phyloP scores from a whole-genome alignment of 768 basidiomycete genomes.

The Mycena vulgaris region DNA sequence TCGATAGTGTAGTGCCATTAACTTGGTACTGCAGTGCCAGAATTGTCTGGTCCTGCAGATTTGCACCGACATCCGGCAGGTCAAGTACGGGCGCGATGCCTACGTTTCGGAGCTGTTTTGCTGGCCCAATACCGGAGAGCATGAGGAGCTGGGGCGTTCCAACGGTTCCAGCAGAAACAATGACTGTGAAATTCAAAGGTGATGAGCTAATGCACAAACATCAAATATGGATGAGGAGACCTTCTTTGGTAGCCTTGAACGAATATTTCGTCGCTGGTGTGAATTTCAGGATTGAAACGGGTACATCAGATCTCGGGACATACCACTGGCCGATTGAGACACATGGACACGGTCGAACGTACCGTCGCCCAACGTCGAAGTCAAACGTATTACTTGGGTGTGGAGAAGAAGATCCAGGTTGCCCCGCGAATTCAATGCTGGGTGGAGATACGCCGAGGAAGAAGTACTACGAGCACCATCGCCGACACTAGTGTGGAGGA shows the following conservation, averaged over 20 bases:
- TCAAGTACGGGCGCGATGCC: constrained; percentile 51
- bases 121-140: constrained; percentile 57
- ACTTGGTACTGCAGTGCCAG: constrained; percentile 24
- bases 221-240: not conserved
- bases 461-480: constrained; percentile 35
- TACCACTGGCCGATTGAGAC: constrained; percentile 14
- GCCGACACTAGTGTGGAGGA: constrained; percentile 34
- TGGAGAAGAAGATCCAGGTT: constrained; percentile 41
- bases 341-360: constrained; percentile 16
- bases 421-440: constrained; percentile 30
- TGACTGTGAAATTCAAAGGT: constrained; percentile 36
- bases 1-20: constrained; percentile 8
- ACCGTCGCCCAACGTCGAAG: not conserved
- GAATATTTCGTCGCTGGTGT: not conserved
- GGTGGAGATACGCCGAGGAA: constrained; percentile 38
- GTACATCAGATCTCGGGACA: not conserved
- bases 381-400: constrained; percentile 23
- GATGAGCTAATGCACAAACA: not conserved
- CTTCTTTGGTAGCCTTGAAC: constrained; percentile 27
- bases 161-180: constrained; percentile 51
- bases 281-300: not conserved
- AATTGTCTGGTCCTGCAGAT: constrained; percentile 54
- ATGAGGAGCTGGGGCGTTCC: constrained; percentile 46
- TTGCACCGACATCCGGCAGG: constrained; percentile 58
- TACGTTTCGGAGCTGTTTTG: constrained; percentile 42